phyloP scores from a whole-genome alignment of 2,329 filamentous ascomycete species.

The Pochonia chlamydosporia region DNA sequence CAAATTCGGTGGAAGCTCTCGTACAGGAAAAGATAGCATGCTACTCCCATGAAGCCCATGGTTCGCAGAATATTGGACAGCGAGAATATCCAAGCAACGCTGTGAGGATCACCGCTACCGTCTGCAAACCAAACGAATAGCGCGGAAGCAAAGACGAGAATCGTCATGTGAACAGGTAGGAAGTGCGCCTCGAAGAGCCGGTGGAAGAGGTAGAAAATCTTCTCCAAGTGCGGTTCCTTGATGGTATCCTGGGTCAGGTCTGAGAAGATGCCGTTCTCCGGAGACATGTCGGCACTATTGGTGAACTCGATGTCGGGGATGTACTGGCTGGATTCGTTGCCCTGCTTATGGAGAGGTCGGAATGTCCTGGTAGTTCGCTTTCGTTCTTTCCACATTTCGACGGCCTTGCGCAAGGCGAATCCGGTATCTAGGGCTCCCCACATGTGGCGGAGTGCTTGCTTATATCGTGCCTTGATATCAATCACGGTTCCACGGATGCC shows the following conservation, averaged over 20 bases:
- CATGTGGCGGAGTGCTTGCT: slow-evolving; percentile 69
- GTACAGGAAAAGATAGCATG: slow-evolving; percentile 60
- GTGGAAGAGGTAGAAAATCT: slow-evolving; percentile 54
- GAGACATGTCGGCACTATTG: slow-evolving; percentile 31
- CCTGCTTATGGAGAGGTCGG: slow-evolving; percentile 47
- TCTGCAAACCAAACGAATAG: slow-evolving; percentile 53
- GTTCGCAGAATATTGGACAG: slow-evolving; percentile 56
- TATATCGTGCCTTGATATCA: slow-evolving; percentile 61
- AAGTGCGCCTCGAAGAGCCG: slow-evolving; percentile 72
- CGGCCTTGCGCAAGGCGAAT: slow-evolving; percentile 53
- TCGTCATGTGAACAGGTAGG: slow-evolving; percentile 60
- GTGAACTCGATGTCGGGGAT: slow-evolving; percentile 39
- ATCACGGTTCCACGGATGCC: slow-evolving; percentile 47
- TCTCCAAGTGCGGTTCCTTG: slow-evolving; percentile 47
- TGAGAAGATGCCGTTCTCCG: slow-evolving; percentile 48
- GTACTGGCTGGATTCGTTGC: slow-evolving; percentile 39
- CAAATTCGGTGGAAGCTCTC: slow-evolving; percentile 61
- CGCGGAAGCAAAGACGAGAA: slow-evolving; percentile 57
- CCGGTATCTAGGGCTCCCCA: slow-evolving; percentile 68
- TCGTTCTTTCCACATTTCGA: slow-evolving; percentile 52
- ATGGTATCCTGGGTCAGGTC: slow-evolving; percentile 47
- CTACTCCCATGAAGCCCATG: slow-evolving; percentile 56
- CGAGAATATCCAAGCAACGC: slow-evolving; percentile 53
- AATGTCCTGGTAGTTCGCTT: slow-evolving; percentile 50
- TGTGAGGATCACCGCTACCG: slow-evolving; percentile 42